These are phyloP conservation scores for Strigomonas culicis DNA, from an alignment of 208 protist species.

Conservation along the genomic window DNA sequence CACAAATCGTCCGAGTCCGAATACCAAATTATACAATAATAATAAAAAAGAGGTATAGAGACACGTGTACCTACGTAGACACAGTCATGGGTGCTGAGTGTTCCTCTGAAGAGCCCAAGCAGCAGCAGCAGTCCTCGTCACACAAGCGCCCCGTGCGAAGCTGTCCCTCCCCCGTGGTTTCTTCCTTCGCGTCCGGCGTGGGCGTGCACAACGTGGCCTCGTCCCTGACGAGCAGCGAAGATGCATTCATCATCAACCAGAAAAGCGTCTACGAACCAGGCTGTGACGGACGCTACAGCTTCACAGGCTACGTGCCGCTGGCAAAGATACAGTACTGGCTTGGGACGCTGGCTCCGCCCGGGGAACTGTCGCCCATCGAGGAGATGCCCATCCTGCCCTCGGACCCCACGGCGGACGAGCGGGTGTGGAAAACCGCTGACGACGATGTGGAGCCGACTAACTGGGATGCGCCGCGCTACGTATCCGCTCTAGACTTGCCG, in stretches of 20 bases:
- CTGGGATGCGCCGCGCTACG: slow-evolving; percentile 38
- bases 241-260: neutral
- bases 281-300: slow-evolving; percentile 13
- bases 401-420: slow-evolving; percentile 30
- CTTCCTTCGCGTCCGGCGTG: slow-evolving; percentile 22
- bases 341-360: slow-evolving; percentile 16
- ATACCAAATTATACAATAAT: neutral
- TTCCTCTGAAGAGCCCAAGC: slow-evolving; percentile 18
- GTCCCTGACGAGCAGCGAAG: slow-evolving; percentile 10
- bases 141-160: slow-evolving; percentile 14
- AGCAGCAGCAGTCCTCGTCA: slow-evolving; percentile 9
- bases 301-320: slow-evolving; percentile 27
- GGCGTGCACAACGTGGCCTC: neutral
- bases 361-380: slow-evolving; percentile 17
- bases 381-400: slow-evolving; percentile 35
- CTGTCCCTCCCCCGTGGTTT: slow-evolving; percentile 29
- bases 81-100: slow-evolving; percentile 28
- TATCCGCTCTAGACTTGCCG: slow-evolving; percentile 31
- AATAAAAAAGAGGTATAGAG: neutral
- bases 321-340: slow-evolving; percentile 31
- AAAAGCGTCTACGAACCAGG: slow-evolving; percentile 12
- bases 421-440: slow-evolving; percentile 34
- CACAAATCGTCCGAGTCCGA: neutral
- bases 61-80: neutral
- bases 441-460: slow-evolving; percentile 15